Percentiles rank a stretch among this genome's conserved stretches.
Evolutionary conservation across 2,329 filamentous ascomycete genomes (phyloP).

Genomic region (Fusarium paranaense): DNA sequence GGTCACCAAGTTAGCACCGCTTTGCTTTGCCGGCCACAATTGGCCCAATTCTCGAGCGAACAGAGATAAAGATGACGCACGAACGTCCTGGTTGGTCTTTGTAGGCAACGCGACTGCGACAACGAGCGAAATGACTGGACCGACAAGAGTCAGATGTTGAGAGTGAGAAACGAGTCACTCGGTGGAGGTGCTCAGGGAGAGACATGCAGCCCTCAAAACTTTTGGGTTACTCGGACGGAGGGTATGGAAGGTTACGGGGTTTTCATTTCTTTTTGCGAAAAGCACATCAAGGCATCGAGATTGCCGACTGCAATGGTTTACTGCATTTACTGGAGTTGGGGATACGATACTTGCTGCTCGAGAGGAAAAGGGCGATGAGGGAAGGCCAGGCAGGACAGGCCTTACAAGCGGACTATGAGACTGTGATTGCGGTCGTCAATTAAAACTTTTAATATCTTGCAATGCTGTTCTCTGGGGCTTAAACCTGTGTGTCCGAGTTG

Average conservation of each 20-base stretch:
- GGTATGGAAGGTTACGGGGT: not conserved
- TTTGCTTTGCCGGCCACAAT: not conserved
- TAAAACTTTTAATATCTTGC: slow-evolving; percentile 19
- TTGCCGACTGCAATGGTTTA: not conserved
- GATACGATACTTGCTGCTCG: slow-evolving; percentile 7
- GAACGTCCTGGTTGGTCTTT: not conserved
- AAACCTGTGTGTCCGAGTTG: not conserved
- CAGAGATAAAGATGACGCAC: not conserved
- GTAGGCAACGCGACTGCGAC: not conserved
- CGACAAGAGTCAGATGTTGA: not conserved
- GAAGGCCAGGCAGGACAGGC: slow-evolving; percentile 4
- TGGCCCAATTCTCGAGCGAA: not conserved
- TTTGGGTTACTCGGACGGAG: slow-evolving; percentile 13
- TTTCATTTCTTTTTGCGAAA: slow-evolving; percentile 2
- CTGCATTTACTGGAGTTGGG: slow-evolving; percentile 37
- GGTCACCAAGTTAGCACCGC: slow-evolving; percentile 46
- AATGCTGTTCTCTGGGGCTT: not conserved
- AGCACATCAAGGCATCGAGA: not conserved
- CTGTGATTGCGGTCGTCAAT: slow-evolving; percentile 6
- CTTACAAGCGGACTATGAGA: slow-evolving; percentile 13
- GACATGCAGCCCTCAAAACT: not conserved
- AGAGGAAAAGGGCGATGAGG: slow-evolving; percentile 20
- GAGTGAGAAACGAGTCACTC: not conserved
- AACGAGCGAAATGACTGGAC: not conserved
- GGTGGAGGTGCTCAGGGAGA: not conserved